phyloP scores from a whole-genome alignment of 768 basidiomycete genomes.

The Suillus clintonianus region DNA sequence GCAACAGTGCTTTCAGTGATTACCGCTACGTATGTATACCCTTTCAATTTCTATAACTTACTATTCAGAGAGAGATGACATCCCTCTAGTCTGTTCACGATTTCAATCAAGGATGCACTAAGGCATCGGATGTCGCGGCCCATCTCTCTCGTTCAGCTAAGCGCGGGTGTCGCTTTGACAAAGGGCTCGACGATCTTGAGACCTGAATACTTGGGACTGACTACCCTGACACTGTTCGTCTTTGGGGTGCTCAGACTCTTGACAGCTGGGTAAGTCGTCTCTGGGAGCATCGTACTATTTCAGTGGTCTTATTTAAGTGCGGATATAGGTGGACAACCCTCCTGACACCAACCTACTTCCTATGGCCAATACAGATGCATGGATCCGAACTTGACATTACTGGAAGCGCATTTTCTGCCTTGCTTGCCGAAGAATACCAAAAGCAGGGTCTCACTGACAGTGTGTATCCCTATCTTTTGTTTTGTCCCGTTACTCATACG shows the following conservation, averaged over 20 bases:
- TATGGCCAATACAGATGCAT: background rate
- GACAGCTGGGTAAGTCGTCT: conserved; percentile 13
- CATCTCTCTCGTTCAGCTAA: conserved; percentile 14
- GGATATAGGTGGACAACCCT: conserved; percentile 15
- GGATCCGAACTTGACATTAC: conserved; percentile 11
- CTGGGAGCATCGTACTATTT: background rate
- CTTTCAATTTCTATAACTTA: background rate
- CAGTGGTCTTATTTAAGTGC: background rate
- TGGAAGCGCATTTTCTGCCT: conserved; percentile 9
- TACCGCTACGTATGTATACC: background rate
- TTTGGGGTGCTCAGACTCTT: conserved; percentile 14
- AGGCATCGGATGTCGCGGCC: conserved; percentile 12
- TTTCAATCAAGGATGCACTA: conserved; percentile 18
- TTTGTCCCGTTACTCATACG: background rate
- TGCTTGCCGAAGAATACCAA: conserved; percentile 1
- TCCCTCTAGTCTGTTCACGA: background rate
- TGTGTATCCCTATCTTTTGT: background rate
- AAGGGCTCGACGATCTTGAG: conserved; percentile 3
- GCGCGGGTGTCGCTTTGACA: conserved; percentile 9
- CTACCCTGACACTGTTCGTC: conserved; percentile 6
- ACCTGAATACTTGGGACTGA: background rate
- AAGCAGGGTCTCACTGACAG: conserved; percentile 3
- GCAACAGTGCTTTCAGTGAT: conserved; percentile 5
- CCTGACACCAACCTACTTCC: conserved; percentile 8
- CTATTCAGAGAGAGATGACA: background rate